These are phyloP conservation scores for Harrya chromipes DNA, from an alignment of 768 basidiomycete species.

Conservation along the genomic window DNA sequence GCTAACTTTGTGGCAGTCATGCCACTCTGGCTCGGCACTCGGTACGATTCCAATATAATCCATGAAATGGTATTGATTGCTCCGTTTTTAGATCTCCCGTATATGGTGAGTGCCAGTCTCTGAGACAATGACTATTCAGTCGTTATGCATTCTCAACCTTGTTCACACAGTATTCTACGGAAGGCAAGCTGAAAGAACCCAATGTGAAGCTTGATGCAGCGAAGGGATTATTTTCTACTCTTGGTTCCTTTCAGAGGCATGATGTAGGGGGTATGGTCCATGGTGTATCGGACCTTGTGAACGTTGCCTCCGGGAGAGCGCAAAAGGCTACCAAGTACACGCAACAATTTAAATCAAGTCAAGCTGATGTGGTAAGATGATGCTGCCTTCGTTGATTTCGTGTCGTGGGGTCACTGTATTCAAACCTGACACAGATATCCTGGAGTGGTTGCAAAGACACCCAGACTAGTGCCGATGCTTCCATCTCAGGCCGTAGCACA, in stretches of 20 bases:
- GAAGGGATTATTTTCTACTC: conserved; percentile 76
- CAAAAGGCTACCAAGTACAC: conserved; percentile 62
- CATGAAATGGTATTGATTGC: neutral
- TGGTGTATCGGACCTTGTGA: conserved; percentile 71
- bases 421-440: conserved; percentile 52
- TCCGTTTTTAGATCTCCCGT: conserved; percentile 54
- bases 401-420: neutral
- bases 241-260: conserved; percentile 70
- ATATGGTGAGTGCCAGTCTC: conserved; percentile 44
- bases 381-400: neutral
- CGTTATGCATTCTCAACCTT: neutral
- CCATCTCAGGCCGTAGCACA: conserved; percentile 60
- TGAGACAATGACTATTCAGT: neutral
- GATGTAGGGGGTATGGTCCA: conserved; percentile 79
- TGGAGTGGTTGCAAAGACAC: conserved; percentile 81
- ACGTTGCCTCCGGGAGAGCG: conserved; percentile 64
- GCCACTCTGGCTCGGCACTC: conserved; percentile 87
- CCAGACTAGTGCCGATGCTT: conserved; percentile 79
- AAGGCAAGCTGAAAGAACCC: conserved; percentile 94
- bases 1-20: conserved; percentile 47
- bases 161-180: conserved; percentile 74
- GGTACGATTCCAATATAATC: conserved; percentile 41
- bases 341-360: conserved; percentile 65
- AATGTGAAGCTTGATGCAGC: conserved; percentile 87
- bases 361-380: conserved; percentile 77